A percentile compares a stretch with the other conserved stretches of the same genome.
Conservation (phyloP, 306 rosid species). For the Corylus americana region DNA sequence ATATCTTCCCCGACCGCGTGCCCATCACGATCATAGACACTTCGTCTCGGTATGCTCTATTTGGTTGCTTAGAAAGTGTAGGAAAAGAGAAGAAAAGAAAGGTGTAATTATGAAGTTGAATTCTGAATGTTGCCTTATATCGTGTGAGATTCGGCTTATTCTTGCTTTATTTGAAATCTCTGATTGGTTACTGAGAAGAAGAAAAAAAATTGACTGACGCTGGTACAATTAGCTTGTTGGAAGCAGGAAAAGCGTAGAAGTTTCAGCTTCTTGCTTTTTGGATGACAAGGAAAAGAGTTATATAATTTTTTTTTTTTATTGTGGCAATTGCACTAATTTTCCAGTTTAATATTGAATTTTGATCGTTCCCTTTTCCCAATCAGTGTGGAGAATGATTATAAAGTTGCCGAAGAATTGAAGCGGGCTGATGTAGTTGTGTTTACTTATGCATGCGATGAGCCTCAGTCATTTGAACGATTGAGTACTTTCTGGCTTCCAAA, state of each 20-base stretch:
- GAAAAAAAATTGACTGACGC: neutral
- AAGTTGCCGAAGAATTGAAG: constrained; percentile 90
- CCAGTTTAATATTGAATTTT: neutral
- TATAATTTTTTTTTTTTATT: neutral
- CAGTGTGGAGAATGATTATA: constrained; percentile 72
- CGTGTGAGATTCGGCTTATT: neutral
- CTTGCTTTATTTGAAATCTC: neutral
- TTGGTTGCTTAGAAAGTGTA: neutral
- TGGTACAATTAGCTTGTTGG: neutral
- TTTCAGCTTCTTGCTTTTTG: neutral
- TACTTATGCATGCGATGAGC: constrained; percentile 92
- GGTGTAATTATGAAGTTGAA: neutral
- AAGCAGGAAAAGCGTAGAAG: neutral
- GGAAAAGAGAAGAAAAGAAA: neutral
- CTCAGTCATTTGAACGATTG: constrained; percentile 77
- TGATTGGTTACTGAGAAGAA: neutral
- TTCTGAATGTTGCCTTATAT: neutral
- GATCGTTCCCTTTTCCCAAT: constrained; percentile 16
- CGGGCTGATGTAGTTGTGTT: constrained; percentile 93
- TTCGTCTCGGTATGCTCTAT: constrained; percentile 65
- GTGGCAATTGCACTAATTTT: neutral
- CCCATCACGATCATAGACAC: constrained; percentile 91
- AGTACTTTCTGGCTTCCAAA: constrained; percentile 92
- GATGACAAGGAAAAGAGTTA: neutral
- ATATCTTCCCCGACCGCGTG: constrained; percentile 85